Base-by-base conservation (phyloP, 139 green algal species). In the Spirogloea muscicola region DNA sequence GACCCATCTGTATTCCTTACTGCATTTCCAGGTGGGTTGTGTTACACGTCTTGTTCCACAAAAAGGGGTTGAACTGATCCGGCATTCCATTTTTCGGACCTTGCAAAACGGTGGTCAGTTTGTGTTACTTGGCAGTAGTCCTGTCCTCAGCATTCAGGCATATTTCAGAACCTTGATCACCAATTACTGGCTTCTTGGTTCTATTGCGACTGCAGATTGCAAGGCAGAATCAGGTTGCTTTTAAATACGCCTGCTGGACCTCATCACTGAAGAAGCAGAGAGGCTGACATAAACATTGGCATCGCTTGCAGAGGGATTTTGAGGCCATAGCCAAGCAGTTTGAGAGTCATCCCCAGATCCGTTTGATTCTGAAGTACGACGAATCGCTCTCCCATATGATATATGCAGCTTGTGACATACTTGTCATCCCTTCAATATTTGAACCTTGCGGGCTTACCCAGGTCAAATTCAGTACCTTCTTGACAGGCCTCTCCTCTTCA, bases 61-160 rank as follows among this genome's bases (percentile, higher is more conserved):
- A 84, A 98, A 98, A 84, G 93, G 94, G 67, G 96, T 96, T 68
- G 91, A 98, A 84, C 89, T 98, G n/a, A 99, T 99, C 85, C 94
- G 94, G 40, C 83, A 89, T 42, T 86, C 85, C 43, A 82, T 79
- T 9, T 69, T 79, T 43, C 80, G 83, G 58, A 84, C 79, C 4
- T 4, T 84, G 3, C 67, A 82, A 18, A 38, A 58, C 3, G 84
- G 84, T 16, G 79, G 72, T 21, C 94, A 99, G 89, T 98, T 98
- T 80, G 91, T 99, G 73, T 88, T 99, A 71, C 93, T 99, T 42
- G 94, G 94, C 27, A 94, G 87, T 31, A 93, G 92, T 0, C 91
- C 90, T 1, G 92, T 96, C 76, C 77, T 83, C 13, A 74, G 82
- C 21, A 86, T 91, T 13, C 61, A 83, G 62, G 76, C 67, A n/a